Percentiles rank a stretch among this genome's conserved stretches.
phyloP scores from a whole-genome alignment of 2,329 filamentous ascomycete species.

The Penicillium sp. region DNA sequence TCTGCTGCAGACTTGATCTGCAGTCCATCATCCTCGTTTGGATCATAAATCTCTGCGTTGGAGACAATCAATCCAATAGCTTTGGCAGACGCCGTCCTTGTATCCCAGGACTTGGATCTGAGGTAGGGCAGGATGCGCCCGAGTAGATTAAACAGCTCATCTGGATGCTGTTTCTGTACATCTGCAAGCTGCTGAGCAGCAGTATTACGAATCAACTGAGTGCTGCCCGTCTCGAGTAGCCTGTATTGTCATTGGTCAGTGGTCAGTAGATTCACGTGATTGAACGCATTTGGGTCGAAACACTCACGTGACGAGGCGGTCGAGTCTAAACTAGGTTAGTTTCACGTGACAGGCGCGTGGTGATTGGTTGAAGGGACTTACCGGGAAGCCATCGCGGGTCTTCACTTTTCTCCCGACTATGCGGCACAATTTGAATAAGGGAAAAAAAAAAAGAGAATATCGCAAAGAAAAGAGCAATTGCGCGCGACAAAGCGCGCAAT shows the following conservation, averaged over 20 bases:
- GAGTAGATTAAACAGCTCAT: slow-evolving; percentile 93
- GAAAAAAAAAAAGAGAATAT: slow-evolving; percentile 9
- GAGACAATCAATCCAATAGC: slow-evolving; percentile 92
- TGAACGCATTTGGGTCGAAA: background rate
- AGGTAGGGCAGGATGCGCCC: slow-evolving; percentile 94
- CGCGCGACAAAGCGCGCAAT: slow-evolving; percentile 15
- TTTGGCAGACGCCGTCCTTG: slow-evolving; percentile 85
- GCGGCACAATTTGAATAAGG: slow-evolving; percentile 19
- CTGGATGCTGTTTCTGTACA: slow-evolving; percentile 95
- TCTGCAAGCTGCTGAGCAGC: slow-evolving; percentile 95
- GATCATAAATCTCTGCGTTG: slow-evolving; percentile 83
- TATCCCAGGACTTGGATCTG: slow-evolving; percentile 95
- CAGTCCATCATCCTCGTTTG: slow-evolving; percentile 69
- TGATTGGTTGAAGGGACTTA: slow-evolving; percentile 32
- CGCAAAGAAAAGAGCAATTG: slow-evolving; percentile 12
- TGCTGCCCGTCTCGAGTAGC: slow-evolving; percentile 95
- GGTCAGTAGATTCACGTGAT: background rate
- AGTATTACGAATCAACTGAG: slow-evolving; percentile 90
- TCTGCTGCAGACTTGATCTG: slow-evolving; percentile 51
- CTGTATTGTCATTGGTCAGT: slow-evolving; percentile 50
- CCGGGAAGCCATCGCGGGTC: slow-evolving; percentile 43
- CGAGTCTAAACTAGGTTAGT: slow-evolving; percentile 59
- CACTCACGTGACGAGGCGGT: slow-evolving; percentile 82
- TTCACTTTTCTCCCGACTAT: slow-evolving; percentile 27
- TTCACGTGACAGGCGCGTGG: slow-evolving; percentile 25